Evolutionary conservation across 2,329 filamentous ascomycete species (phyloP).

Genomic region (Parasarocladium wereldwijsianum): DNA sequence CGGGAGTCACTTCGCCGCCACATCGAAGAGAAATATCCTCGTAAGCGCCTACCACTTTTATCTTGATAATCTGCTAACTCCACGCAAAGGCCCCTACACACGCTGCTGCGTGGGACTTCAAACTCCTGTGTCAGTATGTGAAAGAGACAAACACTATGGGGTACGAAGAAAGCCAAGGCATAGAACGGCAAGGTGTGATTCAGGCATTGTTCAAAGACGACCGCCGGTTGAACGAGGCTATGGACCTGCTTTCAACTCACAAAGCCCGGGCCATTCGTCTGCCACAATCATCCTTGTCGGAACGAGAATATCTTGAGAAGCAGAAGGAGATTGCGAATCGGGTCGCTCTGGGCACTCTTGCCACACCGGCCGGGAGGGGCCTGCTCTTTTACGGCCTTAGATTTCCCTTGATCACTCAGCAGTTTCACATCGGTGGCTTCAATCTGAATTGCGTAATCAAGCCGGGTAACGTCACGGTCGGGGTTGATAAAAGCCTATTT

Average conservation of each 20-base stretch:
- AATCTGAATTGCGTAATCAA: constrained; percentile 85
- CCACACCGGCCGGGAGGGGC: constrained; percentile 74
- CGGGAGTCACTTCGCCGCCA: constrained; percentile 17
- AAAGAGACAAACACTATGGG: constrained; percentile 45
- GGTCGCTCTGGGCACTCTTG: constrained; percentile 74
- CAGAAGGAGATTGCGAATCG: constrained; percentile 84
- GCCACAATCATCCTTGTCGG: constrained; percentile 62
- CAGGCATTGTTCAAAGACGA: constrained; percentile 84
- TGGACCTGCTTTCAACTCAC: constrained; percentile 70
- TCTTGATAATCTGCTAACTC: constrained; percentile 10
- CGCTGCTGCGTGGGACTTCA: constrained; percentile 57
- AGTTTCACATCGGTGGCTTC: constrained; percentile 79
- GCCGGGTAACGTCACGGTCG: constrained; percentile 80
- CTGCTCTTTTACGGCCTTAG: constrained; percentile 81
- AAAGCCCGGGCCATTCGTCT: constrained; percentile 69
- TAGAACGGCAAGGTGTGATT: constrained; percentile 70
- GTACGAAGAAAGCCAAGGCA: constrained; percentile 68
- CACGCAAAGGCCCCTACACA: constrained; percentile 41
- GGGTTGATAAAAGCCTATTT: constrained; percentile 76
- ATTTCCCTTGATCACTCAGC: constrained; percentile 81
- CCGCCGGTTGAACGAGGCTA: constrained; percentile 74
- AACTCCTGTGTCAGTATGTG: constrained; percentile 55
- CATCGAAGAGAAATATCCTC: constrained; percentile 22
- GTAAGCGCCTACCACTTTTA: constrained; percentile 17
- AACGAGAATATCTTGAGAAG: constrained; percentile 76